A percentile compares a stretch with the other conserved stretches of the same genome.
Evolutionary conservation across 768 basidiomycete genomes (phyloP).

Genomic region (Tephrocybe sp.): DNA sequence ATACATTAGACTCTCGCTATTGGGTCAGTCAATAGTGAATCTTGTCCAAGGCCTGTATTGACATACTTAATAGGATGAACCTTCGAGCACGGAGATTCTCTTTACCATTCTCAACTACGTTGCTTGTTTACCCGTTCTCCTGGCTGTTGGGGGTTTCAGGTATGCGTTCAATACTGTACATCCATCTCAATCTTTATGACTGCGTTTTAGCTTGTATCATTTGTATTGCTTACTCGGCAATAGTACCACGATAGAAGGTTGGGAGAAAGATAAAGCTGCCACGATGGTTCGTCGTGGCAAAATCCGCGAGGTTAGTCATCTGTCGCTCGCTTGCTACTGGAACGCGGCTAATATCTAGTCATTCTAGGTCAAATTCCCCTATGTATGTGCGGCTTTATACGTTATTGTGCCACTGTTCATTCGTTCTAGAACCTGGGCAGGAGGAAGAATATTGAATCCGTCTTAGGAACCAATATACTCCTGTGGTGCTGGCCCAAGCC

Average conservation of each 20-base stretch:
- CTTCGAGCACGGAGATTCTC: constrained; percentile 66
- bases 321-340: too few species aligned
- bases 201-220: constrained; percentile 71
- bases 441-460: constrained; percentile 68
- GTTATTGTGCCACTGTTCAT: constrained; percentile 13
- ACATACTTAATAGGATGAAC: constrained; percentile 55
- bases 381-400: constrained; percentile 51
- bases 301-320: constrained; percentile 68
- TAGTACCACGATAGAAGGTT: constrained; percentile 94
- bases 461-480: constrained; percentile 74
- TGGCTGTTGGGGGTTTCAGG: constrained; percentile 93
- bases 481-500: constrained; percentile 84
- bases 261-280: constrained; percentile 96
- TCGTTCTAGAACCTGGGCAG: constrained; percentile 73
- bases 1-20: constrained; percentile 40
- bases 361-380: constrained; percentile 89
- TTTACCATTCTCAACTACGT: constrained; percentile 89
- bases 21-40: constrained; percentile 45
- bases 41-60: background rate
- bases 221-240: constrained; percentile 76
- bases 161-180: constrained; percentile 24
- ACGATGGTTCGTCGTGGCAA: constrained; percentile 83
- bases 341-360: too few species aligned
- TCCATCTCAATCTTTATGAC: background rate
- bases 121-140: constrained; percentile 79